Evolutionary conservation across 495 filamentous ascomycete species (phyloP).

Genomic region (Glutinoglossum americanum): DNA sequence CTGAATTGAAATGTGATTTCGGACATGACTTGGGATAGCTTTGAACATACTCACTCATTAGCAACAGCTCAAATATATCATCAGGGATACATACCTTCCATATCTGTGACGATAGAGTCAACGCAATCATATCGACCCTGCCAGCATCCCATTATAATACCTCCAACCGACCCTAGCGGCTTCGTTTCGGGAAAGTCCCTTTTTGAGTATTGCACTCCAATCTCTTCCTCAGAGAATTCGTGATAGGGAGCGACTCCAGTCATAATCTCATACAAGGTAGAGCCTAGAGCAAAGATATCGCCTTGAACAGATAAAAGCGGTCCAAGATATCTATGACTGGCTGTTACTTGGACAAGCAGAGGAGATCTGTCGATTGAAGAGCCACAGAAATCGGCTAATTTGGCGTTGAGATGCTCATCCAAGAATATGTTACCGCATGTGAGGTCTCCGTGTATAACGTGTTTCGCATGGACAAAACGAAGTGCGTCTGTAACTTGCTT

Average conservation of each 20-base stretch:
- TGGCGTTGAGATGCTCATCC: constrained; percentile 1
- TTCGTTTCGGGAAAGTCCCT: background rate
- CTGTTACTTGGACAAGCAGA: background rate
- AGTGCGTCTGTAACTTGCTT: background rate
- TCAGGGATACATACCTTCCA: background rate
- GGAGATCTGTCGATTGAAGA: constrained; percentile 2
- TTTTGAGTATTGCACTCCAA: background rate
- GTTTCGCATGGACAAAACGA: background rate
- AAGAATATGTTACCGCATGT: background rate
- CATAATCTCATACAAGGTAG: constrained; percentile 1
- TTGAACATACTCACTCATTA: background rate
- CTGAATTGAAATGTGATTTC: background rate
- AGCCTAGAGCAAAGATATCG: constrained; percentile 2
- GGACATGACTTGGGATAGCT: background rate
- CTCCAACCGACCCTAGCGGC: background rate
- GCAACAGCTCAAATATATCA: background rate
- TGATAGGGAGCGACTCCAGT: background rate
- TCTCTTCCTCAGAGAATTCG: background rate
- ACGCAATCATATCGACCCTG: background rate
- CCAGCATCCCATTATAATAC: constrained; percentile 1
- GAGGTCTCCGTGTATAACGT: background rate
- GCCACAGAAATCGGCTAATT: background rate
- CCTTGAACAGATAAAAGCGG: background rate
- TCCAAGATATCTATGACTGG: background rate
- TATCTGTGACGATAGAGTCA: background rate